Conservation (phyloP, 208 protist species). For the Crithidia acanthocephali region DNA sequence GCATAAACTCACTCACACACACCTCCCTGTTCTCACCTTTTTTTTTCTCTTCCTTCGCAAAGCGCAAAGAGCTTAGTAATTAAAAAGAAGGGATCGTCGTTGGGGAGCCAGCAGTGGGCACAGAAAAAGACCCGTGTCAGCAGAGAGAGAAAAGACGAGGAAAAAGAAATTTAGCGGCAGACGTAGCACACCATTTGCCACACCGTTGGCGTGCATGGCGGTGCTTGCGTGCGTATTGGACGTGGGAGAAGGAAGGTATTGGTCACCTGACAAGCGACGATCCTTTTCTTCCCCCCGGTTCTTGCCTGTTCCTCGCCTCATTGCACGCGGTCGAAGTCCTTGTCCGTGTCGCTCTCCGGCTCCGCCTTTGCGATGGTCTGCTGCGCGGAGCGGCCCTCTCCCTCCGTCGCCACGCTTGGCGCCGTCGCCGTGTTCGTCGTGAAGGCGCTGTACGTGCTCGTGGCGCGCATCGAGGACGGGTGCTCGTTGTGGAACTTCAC, state of each 20-base stretch:
- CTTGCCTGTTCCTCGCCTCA: slow-evolving; percentile 12
- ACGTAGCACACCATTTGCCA: no score
- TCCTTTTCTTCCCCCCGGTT: background rate
- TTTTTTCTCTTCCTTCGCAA: background rate
- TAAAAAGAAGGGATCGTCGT: background rate
- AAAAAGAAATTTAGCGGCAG: no score
- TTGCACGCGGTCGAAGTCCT: slow-evolving; percentile 49
- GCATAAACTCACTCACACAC: no score
- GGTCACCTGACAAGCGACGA: no score
- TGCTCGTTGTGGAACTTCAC: slow-evolving; percentile 73
- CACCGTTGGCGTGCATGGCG: no score
- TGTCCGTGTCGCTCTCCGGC: slow-evolving; percentile 36
- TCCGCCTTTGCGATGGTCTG: slow-evolving; percentile 76
- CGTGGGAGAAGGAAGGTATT: no score
- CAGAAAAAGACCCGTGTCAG: no score
- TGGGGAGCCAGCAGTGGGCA: no score
- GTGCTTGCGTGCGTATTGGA: no score
- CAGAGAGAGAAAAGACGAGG: no score
- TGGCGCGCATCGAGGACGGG: slow-evolving; percentile 29
- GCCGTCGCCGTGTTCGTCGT: slow-evolving; percentile 23
- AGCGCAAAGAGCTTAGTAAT: no score
- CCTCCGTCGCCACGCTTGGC: slow-evolving; percentile 61
- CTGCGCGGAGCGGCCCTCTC: slow-evolving; percentile 76
- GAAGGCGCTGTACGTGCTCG: slow-evolving; percentile 28
- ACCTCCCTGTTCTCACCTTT: background rate